Evolutionary conservation across 2,329 filamentous ascomycete species (phyloP), one percentile per base, ranked within the genome.

Genomic region (Xylaria sp.): DNA sequence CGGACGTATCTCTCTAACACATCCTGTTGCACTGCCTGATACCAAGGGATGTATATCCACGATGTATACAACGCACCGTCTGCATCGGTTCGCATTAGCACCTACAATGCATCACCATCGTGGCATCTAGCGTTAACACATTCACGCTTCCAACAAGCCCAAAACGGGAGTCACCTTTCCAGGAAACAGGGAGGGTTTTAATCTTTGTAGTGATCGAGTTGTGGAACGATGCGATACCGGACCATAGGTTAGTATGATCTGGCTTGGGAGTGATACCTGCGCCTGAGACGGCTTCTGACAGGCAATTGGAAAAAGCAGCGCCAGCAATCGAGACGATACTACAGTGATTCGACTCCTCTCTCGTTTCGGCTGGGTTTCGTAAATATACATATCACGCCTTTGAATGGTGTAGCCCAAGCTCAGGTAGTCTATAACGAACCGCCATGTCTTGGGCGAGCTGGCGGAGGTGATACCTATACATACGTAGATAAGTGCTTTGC

Each of bases 1-100:
- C 46, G 25, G 25, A 59, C 35, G 62, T 63, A 65, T 59, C 38
- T 57, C 54, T 58, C 58, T 57, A 58, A 54, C 62, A 52, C 44
- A 35, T 13, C 33, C 44, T 1, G 49, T 62, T 40, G 48, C 54
- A 57, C n/a, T n/a, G n/a, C n/a, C n/a, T n/a, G n/a, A n/a, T n/a
- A n/a, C n/a, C n/a, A n/a, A n/a, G n/a, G n/a, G n/a, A n/a, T n/a
- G n/a, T n/a, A n/a, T n/a, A n/a, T n/a, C 31, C 13, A 11, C 11
- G 31, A 13, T 49, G 38, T n/a, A n/a, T n/a, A n/a, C n/a, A n/a
- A n/a, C n/a, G n/a, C n/a, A n/a, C n/a, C n/a, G n/a, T n/a, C n/a
- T n/a, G n/a, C n/a, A n/a, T n/a, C n/a, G n/a, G 11, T 25, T 33
- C 40, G 58, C 53, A 47, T 57, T 33, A n/a, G n/a, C n/a, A n/a